Conservation (phyloP, 164 flowering plant genomes). For the Stephania yunnanensis region DNA sequence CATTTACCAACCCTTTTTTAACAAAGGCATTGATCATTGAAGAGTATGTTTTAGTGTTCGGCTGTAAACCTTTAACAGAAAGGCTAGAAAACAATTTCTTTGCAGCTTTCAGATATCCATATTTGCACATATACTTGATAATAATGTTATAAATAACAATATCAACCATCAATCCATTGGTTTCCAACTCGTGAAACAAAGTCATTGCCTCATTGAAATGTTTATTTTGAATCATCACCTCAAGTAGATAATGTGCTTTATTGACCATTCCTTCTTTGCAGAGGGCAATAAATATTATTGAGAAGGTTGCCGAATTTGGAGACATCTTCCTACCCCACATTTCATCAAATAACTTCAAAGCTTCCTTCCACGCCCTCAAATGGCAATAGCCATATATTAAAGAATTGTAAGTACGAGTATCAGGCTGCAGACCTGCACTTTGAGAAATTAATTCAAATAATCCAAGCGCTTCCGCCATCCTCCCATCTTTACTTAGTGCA, state of each 20-base stretch:
- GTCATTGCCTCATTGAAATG: conserved; percentile 20
- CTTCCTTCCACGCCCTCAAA: conserved; percentile 9
- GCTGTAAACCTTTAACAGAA: conserved; percentile 12
- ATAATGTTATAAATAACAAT: conserved; percentile 13
- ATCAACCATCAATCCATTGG: background rate
- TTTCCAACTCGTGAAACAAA: conserved; percentile 11
- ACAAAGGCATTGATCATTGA: conserved; percentile 18
- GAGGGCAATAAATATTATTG: background rate
- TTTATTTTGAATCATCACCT: background rate
- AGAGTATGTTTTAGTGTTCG: conserved; percentile 10
- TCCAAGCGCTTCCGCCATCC: background rate
- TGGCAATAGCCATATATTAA: conserved; percentile 20
- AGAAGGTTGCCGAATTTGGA: conserved; percentile 15
- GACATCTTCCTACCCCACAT: conserved; percentile 11
- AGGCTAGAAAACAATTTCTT: conserved; percentile 11
- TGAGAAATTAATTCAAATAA: background rate
- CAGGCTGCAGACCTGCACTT: conserved; percentile 5
- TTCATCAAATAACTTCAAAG: background rate
- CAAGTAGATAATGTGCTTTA: background rate
- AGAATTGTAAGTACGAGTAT: conserved; percentile 5
- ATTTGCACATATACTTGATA: conserved; percentile 16
- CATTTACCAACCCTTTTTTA: conserved; percentile 7
- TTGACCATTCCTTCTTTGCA: background rate
- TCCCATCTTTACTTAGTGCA: conserved; percentile 13
- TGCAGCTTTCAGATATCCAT: conserved; percentile 13